These are phyloP conservation scores for Saccharomycopsis hybrid DNA, from an alignment of 1,139 yeast species.

Conservation along the genomic window DNA sequence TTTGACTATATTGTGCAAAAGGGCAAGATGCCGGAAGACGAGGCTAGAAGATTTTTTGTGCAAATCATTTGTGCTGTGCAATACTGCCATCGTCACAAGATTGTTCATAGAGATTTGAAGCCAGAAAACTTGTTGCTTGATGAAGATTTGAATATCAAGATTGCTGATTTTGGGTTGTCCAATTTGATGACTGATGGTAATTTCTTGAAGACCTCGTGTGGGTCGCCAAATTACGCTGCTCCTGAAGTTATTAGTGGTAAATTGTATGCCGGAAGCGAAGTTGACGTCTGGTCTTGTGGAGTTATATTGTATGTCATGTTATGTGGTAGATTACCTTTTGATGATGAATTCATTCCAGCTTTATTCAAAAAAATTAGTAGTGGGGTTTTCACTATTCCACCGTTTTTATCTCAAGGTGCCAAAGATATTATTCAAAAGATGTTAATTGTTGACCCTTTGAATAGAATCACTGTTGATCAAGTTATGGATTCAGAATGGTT, in stretches of 20 bases:
- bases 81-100: slow-evolving; percentile 95
- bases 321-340: slow-evolving; percentile 96
- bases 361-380: slow-evolving; percentile 89
- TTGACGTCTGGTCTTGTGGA: slow-evolving; percentile 98
- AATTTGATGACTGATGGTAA: slow-evolving; percentile 98
- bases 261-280: slow-evolving; percentile 97
- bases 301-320: slow-evolving; percentile 94
- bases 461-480: slow-evolving; percentile 90
- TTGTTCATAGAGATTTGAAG: slow-evolving; percentile 93
- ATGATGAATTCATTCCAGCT: slow-evolving; percentile 95
- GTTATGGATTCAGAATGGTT: slow-evolving; percentile 98
- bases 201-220: slow-evolving; percentile 91
- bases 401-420: slow-evolving; percentile 83
- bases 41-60: slow-evolving; percentile 92
- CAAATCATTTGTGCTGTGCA: slow-evolving; percentile 97
- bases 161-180: slow-evolving; percentile 94
- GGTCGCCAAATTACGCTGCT: slow-evolving; percentile 97
- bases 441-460: slow-evolving; percentile 94
- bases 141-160: slow-evolving; percentile 86
- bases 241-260: slow-evolving; percentile 97
- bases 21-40: slow-evolving; percentile 91
- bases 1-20: slow-evolving; percentile 94
- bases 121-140: slow-evolving; percentile 91
- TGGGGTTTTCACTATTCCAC: slow-evolving; percentile 92
- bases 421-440: slow-evolving; percentile 79